Conservation (phyloP, 2,329 filamentous ascomycete species). For the Colletotrichum sansevieriae region DNA sequence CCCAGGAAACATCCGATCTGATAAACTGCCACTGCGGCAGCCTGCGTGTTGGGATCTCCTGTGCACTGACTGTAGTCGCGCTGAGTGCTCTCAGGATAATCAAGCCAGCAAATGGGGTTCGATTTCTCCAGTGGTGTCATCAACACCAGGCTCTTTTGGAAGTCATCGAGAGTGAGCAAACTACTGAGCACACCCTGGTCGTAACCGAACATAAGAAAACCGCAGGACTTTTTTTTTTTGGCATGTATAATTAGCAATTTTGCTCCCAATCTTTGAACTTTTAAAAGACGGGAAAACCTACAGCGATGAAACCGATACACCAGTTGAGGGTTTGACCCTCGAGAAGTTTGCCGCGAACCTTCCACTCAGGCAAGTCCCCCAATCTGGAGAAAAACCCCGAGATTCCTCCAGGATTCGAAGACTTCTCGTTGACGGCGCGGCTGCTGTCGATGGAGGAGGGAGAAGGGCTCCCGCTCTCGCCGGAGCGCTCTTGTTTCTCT, state of each 20-base stretch:
- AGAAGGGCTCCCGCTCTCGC: conserved; percentile 24
- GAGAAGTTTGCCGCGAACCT: conserved; percentile 44
- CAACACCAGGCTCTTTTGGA: conserved; percentile 45
- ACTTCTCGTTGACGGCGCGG: conserved; percentile 22
- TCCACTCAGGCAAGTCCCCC: conserved; percentile 46
- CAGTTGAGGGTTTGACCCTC: conserved; percentile 45
- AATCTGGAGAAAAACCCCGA: conserved; percentile 41
- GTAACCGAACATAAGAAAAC: conserved; percentile 49
- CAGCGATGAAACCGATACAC: conserved; percentile 47
- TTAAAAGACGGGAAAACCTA: too few relatives aligned
- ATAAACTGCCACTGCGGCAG: conserved; percentile 47
- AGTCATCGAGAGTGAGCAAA: conserved; percentile 47
- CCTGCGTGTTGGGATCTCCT: conserved; percentile 47
- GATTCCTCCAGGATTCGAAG: conserved; percentile 20
- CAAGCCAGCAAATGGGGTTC: conserved; percentile 46
- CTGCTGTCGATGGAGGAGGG: conserved; percentile 28
- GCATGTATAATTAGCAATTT: too few relatives aligned
- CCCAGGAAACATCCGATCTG: conserved; percentile 49
- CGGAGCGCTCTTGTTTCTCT: conserved; percentile 30
- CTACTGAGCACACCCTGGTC: conserved; percentile 48
- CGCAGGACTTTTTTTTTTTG: conserved; percentile 42
- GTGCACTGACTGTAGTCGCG: conserved; percentile 45
- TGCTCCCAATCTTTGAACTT: too few relatives aligned
- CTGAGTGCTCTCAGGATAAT: conserved; percentile 37
- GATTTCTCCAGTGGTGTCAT: conserved; percentile 47